A percentile compares a stretch with the other conserved stretches of the same genome.
These are phyloP conservation scores for Ophiostoma sp. DNA, from an alignment of 2,329 filamentous ascomycete species.

Conservation along the genomic window DNA sequence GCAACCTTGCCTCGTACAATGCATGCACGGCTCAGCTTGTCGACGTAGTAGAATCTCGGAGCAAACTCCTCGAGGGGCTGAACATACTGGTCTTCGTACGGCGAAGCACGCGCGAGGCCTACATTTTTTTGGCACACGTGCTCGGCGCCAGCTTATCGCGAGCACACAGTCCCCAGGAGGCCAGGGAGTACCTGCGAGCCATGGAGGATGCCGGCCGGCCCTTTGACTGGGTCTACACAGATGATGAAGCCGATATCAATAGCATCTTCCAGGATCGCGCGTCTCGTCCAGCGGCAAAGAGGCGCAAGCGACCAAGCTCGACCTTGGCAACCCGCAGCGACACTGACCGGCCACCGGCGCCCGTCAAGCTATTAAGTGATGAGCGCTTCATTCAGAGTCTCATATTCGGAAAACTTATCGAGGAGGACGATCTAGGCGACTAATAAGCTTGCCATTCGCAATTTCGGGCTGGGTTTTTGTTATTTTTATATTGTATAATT, in stretches of 20 bases:
- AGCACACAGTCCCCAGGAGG: slow-evolving; percentile 61
- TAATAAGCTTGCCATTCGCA: background rate
- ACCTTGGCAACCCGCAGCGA: slow-evolving; percentile 28
- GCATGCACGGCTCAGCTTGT: slow-evolving; percentile 50
- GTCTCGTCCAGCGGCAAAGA: slow-evolving; percentile 28
- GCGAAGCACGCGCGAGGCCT: slow-evolving; percentile 62
- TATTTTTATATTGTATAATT: background rate
- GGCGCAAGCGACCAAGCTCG: slow-evolving; percentile 40
- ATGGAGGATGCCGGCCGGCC: slow-evolving; percentile 41
- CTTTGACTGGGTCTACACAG: slow-evolving; percentile 77
- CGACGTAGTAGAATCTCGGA: slow-evolving; percentile 54
- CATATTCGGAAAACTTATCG: slow-evolving; percentile 74
- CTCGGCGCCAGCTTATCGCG: slow-evolving; percentile 67
- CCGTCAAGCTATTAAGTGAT: slow-evolving; percentile 65
- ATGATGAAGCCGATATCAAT: slow-evolving; percentile 47
- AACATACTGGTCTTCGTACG: slow-evolving; percentile 64
- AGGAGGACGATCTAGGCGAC: slow-evolving; percentile 46
- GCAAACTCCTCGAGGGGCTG: slow-evolving; percentile 57
- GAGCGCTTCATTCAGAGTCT: slow-evolving; percentile 90
- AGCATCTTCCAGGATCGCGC: slow-evolving; percentile 16
- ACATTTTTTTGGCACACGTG: slow-evolving; percentile 73
- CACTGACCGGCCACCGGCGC: slow-evolving; percentile 29
- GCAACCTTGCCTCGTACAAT: slow-evolving; percentile 59
- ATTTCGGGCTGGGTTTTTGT: background rate
- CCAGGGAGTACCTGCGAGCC: slow-evolving; percentile 52